Evolutionary conservation across 2,329 filamentous ascomycete species (phyloP).

Genomic region (Blastomyces silverae): DNA sequence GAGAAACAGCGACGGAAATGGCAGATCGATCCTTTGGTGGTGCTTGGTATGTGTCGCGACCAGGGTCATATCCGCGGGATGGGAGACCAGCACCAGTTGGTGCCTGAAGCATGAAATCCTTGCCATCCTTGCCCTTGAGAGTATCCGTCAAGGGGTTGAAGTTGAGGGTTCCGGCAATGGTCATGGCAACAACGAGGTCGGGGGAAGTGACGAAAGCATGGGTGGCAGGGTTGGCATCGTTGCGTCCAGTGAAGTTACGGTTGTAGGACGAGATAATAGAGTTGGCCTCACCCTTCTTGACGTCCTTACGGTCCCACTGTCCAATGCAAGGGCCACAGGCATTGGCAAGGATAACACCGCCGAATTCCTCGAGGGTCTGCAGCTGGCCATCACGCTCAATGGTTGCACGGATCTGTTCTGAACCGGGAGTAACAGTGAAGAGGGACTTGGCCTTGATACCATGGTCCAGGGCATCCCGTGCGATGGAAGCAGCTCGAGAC

Average conservation of each 20-base stretch:
- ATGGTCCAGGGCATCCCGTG: constrained; percentile 81
- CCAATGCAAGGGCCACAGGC: constrained; percentile 90
- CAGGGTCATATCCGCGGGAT: constrained; percentile 74
- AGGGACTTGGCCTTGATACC: constrained; percentile 88
- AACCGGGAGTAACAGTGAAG: constrained; percentile 94
- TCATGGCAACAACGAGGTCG: constrained; percentile 80
- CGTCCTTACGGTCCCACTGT: constrained; percentile 90
- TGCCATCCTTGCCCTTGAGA: constrained; percentile 91
- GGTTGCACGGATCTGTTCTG: constrained; percentile 92
- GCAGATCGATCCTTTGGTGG: constrained; percentile 70
- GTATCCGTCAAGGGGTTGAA: constrained; percentile 95
- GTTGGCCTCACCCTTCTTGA: constrained; percentile 93
- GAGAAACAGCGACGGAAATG: constrained; percentile 75
- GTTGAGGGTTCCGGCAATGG: constrained; percentile 72
- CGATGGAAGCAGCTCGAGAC: constrained; percentile 86
- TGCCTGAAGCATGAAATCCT: constrained; percentile 80
- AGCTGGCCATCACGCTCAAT: constrained; percentile 87
- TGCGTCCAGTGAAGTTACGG: constrained; percentile 98
- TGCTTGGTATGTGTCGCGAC: constrained; percentile 90
- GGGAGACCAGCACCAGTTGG: constrained; percentile 80
- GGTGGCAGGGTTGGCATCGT: constrained; percentile 90
- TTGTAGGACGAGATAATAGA: constrained; percentile 99
- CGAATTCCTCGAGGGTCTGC: constrained; percentile 91
- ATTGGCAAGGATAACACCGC: constrained; percentile 89
- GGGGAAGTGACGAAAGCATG: constrained; percentile 91